phyloP scores from a whole-genome alignment of 306 rosid genomes.

The Castanospermum australe region DNA sequence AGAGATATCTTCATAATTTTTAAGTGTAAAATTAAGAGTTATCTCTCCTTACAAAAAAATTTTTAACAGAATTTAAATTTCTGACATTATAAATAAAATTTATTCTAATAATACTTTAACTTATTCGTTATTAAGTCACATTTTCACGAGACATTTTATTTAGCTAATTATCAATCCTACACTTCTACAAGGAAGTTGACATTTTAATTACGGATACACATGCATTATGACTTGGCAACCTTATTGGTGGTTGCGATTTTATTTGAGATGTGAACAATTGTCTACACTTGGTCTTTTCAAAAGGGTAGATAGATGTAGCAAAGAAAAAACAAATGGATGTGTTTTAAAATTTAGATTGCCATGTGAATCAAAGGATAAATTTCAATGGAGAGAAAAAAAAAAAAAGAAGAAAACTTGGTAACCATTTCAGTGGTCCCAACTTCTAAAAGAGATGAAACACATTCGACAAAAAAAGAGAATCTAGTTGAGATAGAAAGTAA shows the following conservation, averaged over 20 bases:
- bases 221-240: neutral
- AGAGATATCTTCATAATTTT: no score
- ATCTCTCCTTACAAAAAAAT: no score
- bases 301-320: neutral
- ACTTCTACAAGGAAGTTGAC: neutral
- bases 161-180: neutral
- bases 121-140: no score
- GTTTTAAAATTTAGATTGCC: constrained; percentile 5
- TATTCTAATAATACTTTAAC: no score
- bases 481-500: neutral
- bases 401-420: neutral
- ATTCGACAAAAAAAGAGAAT: neutral
- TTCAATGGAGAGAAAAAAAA: neutral
- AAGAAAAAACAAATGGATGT: neutral
- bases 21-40: no score
- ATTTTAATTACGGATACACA: neutral
- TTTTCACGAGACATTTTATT: no score
- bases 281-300: neutral
- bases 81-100: no score
- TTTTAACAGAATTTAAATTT: no score
- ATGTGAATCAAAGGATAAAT: neutral
- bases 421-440: neutral
- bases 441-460: neutral
- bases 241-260: neutral
- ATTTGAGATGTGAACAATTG: neutral